Evolutionary conservation across 257 asterid genomes (phyloP), one percentile per base, ranked within the genome.

Genomic region (Gentiana macrophylla): DNA sequence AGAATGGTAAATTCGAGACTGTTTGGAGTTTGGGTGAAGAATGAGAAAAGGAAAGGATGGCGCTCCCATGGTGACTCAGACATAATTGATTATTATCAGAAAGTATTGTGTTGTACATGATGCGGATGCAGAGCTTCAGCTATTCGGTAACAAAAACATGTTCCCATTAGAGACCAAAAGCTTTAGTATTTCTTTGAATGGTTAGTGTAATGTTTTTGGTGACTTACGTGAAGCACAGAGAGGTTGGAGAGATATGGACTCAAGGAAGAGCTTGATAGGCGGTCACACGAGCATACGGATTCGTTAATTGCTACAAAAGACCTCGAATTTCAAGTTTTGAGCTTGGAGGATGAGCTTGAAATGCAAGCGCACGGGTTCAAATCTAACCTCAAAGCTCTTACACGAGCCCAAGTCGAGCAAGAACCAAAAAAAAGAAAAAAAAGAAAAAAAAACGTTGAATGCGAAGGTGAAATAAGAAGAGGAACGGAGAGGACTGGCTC

Each of bases 1-100:
- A 90, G 86, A 67, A 82, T 79, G 81, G 91, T 57, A 86, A 86
- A 65, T 90, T 86, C 57, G 91, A 90, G 54, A 90, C 97, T 10
- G 96, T 96, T 3, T 86, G 91, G 94, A 64, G 72, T n/a, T 55
- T 90, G 75, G 70, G 86, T 60, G 79, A 90, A 50, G 96, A 86
- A 90, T 90, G 97, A 76, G 72, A 53, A 71, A 77, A 2, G 71
- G 57, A 4, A 37, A 37, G 51, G 49, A 33, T 10, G 68, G 54
- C 11, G 63, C 70, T 2, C 75, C 86, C 24, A 77, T 86, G 11
- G 84, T 86, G 11, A 79, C 83, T 32, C 82, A 79, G 52, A 86
- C 97, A 1, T 66, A 86, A 3, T 34, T 86, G 84, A 90, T 90
- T 63, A 84, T 90, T 93, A 86, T 90, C 46, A 71, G 97, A 72